phyloP scores from a whole-genome alignment of 306 rosid genomes.

The Astragalus glycyphyllos region DNA sequence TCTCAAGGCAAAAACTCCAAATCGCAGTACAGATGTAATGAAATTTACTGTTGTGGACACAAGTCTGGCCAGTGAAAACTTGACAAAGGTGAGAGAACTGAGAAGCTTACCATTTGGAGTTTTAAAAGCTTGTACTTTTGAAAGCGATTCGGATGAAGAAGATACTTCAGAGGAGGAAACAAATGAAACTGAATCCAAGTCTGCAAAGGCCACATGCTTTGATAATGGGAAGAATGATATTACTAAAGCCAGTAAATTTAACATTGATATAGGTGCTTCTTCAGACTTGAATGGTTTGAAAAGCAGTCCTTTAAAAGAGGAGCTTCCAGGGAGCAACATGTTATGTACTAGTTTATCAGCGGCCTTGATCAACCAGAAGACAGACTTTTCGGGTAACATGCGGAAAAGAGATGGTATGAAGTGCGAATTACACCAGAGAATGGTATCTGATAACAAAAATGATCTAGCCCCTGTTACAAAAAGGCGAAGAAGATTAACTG shows the following conservation, averaged over 20 bases:
- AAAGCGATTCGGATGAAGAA: slow-evolving; percentile 52
- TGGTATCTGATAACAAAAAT: slow-evolving; percentile 46
- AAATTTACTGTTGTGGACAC: slow-evolving; percentile 93
- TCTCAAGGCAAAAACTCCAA: slow-evolving; percentile 81
- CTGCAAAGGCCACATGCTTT: slow-evolving; percentile 48
- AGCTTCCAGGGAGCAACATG: slow-evolving; percentile 42
- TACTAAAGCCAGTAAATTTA: slow-evolving; percentile 38
- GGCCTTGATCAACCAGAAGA: slow-evolving; percentile 44
- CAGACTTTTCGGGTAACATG: slow-evolving; percentile 34
- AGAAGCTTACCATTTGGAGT: slow-evolving; percentile 69
- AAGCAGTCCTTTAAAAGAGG: slow-evolving; percentile 49
- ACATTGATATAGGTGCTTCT: slow-evolving; percentile 39
- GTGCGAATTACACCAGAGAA: slow-evolving; percentile 45
- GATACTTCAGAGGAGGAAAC: slow-evolving; percentile 51
- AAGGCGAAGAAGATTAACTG: slow-evolving; percentile 55
- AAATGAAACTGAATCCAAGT: slow-evolving; percentile 56
- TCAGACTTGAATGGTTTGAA: slow-evolving; percentile 44
- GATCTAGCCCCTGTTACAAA: slow-evolving; percentile 48
- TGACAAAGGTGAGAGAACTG: slow-evolving; percentile 62
- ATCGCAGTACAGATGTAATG: slow-evolving; percentile 49
- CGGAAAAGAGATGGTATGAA: slow-evolving; percentile 42
- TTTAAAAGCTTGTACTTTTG: slow-evolving; percentile 42
- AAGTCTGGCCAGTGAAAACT: slow-evolving; percentile 59
- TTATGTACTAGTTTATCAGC: slow-evolving; percentile 40
- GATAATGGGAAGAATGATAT: slow-evolving; percentile 47